These are phyloP conservation scores for Aspergillus leporis DNA, from an alignment of 495 filamentous ascomycete species.

Conservation along the genomic window DNA sequence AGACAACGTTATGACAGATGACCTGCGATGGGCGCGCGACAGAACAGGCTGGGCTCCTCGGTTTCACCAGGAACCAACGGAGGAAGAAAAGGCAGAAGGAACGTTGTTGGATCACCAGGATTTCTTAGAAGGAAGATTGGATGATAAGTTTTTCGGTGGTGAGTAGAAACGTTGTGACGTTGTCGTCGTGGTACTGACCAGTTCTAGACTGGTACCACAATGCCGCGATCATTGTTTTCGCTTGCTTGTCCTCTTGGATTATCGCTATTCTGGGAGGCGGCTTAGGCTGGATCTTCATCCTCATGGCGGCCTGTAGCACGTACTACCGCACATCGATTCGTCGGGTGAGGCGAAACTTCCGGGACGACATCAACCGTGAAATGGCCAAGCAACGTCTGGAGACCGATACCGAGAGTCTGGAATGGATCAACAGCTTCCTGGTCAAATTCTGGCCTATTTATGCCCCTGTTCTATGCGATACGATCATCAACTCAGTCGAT, in stretches of 20 bases:
- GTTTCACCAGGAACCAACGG: slow-evolving; percentile 62
- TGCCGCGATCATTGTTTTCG: slow-evolving; percentile 86
- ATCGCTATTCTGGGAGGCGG: slow-evolving; percentile 87
- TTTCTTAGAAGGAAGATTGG: slow-evolving; percentile 77
- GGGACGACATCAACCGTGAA: slow-evolving; percentile 92
- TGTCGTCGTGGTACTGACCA: slow-evolving; percentile 9
- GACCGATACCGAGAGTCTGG: slow-evolving; percentile 88
- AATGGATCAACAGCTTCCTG: slow-evolving; percentile 99
- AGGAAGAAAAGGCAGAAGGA: slow-evolving; percentile 55
- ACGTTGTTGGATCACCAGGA: slow-evolving; percentile 85
- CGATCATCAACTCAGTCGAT: slow-evolving; percentile 89
- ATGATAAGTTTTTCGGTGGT: slow-evolving; percentile 93
- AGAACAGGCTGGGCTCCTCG: slow-evolving; percentile 86
- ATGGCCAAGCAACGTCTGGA: slow-evolving; percentile 87
- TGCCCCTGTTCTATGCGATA: slow-evolving; percentile 86
- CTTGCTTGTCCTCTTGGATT: slow-evolving; percentile 87
- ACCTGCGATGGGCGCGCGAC: slow-evolving; percentile 65
- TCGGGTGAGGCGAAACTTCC: slow-evolving; percentile 90
- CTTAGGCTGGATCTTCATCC: slow-evolving; percentile 85
- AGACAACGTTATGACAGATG: slow-evolving; percentile 54
- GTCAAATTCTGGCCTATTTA: slow-evolving; percentile 99
- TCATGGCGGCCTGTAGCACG: slow-evolving; percentile 89
- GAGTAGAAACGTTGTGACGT: slow-evolving; percentile 26
- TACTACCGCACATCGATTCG: slow-evolving; percentile 97
- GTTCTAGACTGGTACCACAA: slow-evolving; percentile 94